These are phyloP conservation scores for Pavlovales sp. DNA, from an alignment of 208 protist species.

Conservation along the genomic window DNA sequence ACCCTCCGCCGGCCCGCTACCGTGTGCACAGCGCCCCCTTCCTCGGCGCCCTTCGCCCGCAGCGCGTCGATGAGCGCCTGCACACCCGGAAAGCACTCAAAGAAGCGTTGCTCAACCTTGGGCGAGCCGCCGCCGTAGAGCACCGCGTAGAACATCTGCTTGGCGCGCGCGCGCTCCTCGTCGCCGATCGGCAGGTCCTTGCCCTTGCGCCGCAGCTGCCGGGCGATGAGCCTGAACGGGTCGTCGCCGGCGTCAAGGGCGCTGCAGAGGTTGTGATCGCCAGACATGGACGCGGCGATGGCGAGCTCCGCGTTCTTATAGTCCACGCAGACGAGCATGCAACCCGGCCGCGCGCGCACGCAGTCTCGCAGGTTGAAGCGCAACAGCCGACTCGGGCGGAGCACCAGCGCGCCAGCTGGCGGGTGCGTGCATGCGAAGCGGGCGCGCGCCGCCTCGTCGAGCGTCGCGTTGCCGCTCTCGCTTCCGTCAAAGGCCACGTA, in stretches of 20 bases:
- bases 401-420: not conserved
- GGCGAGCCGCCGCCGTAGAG: not conserved
- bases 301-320: not conserved
- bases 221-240: not conserved
- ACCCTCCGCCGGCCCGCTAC: no score
- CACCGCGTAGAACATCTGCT: not conserved
- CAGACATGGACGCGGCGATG: not conserved
- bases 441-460: no score
- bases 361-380: not conserved
- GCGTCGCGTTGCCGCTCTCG: no score
- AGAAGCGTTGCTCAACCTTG: not conserved
- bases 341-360: not conserved
- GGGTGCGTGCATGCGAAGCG: not conserved
- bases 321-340: conserved; percentile 6
- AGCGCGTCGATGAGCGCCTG: not conserved
- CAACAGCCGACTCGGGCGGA: not conserved
- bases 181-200: not conserved
- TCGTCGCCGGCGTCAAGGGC: no score
- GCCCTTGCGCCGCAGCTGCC: not conserved
- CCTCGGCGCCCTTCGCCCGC: no score
- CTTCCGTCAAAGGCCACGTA: no score
- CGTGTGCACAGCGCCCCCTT: no score
- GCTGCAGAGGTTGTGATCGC: no score
- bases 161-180: not conserved
- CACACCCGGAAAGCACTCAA: not conserved